A percentile compares a stretch with the other conserved stretches of the same genome.
Conservation (phyloP, 768 basidiomycete genomes). For the Boletus rubescentipes region DNA sequence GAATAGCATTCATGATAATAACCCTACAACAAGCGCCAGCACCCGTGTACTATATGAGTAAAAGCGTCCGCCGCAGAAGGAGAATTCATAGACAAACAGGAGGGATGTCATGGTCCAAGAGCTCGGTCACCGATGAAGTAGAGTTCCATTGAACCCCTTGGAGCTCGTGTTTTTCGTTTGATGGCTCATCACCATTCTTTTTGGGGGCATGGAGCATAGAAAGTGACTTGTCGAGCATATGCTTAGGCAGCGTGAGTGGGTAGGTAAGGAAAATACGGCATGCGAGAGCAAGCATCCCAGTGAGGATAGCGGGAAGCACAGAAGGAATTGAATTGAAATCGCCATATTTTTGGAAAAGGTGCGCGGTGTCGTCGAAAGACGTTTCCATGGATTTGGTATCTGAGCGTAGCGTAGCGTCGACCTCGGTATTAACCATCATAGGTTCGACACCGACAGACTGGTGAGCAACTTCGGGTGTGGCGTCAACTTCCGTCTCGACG, state of each 20-base stretch:
- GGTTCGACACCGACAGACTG: conserved; percentile 31
- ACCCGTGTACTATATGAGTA: conserved; percentile 45
- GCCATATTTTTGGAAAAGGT: conserved; percentile 23
- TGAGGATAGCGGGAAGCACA: conserved; percentile 28
- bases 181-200: conserved; percentile 29
- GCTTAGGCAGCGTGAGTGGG: conserved; percentile 50
- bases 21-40: conserved; percentile 48
- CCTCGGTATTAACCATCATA: conserved; percentile 29
- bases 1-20: conserved; percentile 40
- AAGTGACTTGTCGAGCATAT: conserved; percentile 37
- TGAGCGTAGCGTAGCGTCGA: conserved; percentile 31
- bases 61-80: conserved; percentile 34
- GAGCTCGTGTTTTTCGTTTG: conserved; percentile 31
- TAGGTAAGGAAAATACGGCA: conserved; percentile 48
- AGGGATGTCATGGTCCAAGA: conserved; percentile 34
- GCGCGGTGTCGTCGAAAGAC: conserved; percentile 21
- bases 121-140: conserved; percentile 28
- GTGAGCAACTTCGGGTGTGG: conserved; percentile 36
- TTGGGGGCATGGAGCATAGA: conserved; percentile 33
- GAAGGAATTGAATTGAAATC: conserved; percentile 34
- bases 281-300: conserved; percentile 45
- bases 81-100: conserved; percentile 53
- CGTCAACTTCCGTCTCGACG: conserved; percentile 46
- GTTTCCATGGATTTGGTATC: conserved; percentile 23
- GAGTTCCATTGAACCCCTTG: conserved; percentile 25